phyloP scores from a whole-genome alignment of 495 filamentous ascomycete genomes.

The Penicillium waksmanii region DNA sequence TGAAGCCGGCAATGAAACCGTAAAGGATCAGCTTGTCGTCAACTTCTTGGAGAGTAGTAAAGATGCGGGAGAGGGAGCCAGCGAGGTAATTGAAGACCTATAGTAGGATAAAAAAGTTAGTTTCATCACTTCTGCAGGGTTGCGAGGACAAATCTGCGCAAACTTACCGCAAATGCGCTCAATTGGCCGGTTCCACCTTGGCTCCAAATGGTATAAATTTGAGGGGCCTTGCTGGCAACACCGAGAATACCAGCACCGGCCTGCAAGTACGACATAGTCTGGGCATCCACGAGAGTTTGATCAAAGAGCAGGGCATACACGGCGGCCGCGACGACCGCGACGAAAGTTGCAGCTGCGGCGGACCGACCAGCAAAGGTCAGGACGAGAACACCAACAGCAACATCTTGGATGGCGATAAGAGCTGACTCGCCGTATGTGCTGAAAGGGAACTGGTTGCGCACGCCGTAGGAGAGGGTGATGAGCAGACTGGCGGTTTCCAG shows the following conservation, averaged over 20 bases:
- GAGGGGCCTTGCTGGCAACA: slow-evolving; percentile 87
- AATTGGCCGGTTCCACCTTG: slow-evolving; percentile 91
- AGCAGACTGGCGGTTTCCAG: slow-evolving; percentile 87
- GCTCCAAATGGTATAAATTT: slow-evolving; percentile 82
- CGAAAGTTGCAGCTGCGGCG: slow-evolving; percentile 68
- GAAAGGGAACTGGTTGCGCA: slow-evolving; percentile 88
- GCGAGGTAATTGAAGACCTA: slow-evolving; percentile 98
- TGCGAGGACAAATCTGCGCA: background rate
- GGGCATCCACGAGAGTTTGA: slow-evolving; percentile 65
- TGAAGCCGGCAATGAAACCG: slow-evolving; percentile 86
- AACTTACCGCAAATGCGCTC: slow-evolving; percentile 84
- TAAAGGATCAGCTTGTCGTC: slow-evolving; percentile 94
- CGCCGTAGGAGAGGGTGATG: slow-evolving; percentile 86
- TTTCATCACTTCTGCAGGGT: background rate
- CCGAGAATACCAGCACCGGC: slow-evolving; percentile 81
- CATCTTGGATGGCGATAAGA: slow-evolving; percentile 87
- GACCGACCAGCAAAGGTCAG: slow-evolving; percentile 72
- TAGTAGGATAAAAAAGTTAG: slow-evolving; percentile 16
- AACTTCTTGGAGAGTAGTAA: slow-evolving; percentile 95
- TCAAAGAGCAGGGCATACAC: slow-evolving; percentile 70
- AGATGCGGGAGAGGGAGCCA: slow-evolving; percentile 90
- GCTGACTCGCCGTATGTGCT: slow-evolving; percentile 95
- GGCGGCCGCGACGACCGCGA: slow-evolving; percentile 70
- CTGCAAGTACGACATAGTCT: slow-evolving; percentile 75
- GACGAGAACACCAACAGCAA: slow-evolving; percentile 82